A percentile compares a stretch with the other conserved stretches of the same genome.
These are phyloP conservation scores for Boletellus ananiceps DNA, from an alignment of 768 basidiomycete species.

Conservation along the genomic window DNA sequence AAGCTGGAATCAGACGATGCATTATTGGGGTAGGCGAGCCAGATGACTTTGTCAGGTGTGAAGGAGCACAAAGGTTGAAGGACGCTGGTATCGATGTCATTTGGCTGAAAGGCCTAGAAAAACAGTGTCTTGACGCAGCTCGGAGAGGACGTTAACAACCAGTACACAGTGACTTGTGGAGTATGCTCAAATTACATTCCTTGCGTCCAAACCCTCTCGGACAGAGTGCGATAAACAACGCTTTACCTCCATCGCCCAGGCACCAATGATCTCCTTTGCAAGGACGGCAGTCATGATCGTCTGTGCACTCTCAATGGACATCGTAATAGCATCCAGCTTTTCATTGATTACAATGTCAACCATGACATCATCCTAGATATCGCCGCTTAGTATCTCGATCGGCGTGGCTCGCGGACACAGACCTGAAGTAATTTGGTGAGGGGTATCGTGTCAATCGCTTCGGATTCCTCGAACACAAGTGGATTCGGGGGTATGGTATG, in stretches of 20 bases:
- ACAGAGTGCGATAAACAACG: constrained; percentile 3
- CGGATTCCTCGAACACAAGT: constrained; percentile 4
- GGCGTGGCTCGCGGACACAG: not conserved
- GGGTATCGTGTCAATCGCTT: constrained; percentile 14
- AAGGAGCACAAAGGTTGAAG: constrained; percentile 71
- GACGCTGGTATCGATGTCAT: constrained; percentile 70
- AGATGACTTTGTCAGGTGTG: constrained; percentile 89
- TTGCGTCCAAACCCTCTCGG: not conserved
- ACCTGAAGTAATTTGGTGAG: constrained; percentile 28
- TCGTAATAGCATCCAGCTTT: constrained; percentile 13
- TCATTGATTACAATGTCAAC: constrained; percentile 27
- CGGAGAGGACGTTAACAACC: constrained; percentile 46
- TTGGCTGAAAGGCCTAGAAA: constrained; percentile 71
- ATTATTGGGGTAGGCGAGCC: constrained; percentile 90
- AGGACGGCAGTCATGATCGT: constrained; percentile 11
- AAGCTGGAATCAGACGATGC: constrained; percentile 65
- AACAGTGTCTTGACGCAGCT: constrained; percentile 77
- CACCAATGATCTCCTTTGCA: constrained; percentile 16
- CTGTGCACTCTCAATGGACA: constrained; percentile 21
- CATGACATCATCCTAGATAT: constrained; percentile 24
- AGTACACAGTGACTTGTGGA: not conserved
- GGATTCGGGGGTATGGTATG: constrained; percentile 22
- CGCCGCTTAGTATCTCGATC: not conserved
- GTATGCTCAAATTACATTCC: constrained; percentile 3
- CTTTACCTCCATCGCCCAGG: constrained; percentile 20